phyloP scores from a whole-genome alignment of 2,329 filamentous ascomycete species.

The Ceratocystis cacaofunesta region DNA sequence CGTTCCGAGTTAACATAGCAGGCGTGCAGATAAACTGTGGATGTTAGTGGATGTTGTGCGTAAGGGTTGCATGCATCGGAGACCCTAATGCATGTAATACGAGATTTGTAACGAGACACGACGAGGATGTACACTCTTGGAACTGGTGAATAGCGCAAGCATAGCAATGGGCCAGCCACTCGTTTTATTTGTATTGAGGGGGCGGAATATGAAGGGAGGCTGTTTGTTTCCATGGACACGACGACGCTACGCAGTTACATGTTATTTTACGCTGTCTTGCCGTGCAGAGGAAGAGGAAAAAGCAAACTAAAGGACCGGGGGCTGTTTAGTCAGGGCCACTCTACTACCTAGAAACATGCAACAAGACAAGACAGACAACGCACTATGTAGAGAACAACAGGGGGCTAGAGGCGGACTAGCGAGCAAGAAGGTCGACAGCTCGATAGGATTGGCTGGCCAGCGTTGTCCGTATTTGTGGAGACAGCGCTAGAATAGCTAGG shows the following conservation, averaged over 20 bases:
- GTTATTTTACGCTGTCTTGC: not conserved
- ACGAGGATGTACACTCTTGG: not conserved
- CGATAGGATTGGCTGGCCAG: not conserved
- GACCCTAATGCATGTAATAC: constrained; percentile 2
- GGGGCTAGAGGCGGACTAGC: not conserved
- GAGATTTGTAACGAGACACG: not conserved
- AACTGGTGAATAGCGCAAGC: not conserved
- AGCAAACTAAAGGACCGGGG: too few species aligned
- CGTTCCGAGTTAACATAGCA: not conserved
- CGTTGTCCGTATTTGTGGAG: not conserved
- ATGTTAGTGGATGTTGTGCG: not conserved
- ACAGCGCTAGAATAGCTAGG: too few species aligned
- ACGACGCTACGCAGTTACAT: not conserved
- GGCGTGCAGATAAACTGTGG: not conserved
- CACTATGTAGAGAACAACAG: not conserved
- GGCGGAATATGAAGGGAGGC: not conserved
- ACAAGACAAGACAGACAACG: not conserved
- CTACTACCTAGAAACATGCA: not conserved
- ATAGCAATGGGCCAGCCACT: not conserved
- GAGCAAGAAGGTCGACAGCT: not conserved
- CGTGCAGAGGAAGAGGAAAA: too few species aligned
- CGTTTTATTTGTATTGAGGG: not conserved
- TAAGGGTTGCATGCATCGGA: not conserved
- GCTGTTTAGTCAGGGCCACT: not conserved
- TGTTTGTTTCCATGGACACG: not conserved